These are phyloP conservation scores for Lichtheimia ramosa DNA, from an alignment of 371 early-diverging fungal genomes.

Conservation along the genomic window DNA sequence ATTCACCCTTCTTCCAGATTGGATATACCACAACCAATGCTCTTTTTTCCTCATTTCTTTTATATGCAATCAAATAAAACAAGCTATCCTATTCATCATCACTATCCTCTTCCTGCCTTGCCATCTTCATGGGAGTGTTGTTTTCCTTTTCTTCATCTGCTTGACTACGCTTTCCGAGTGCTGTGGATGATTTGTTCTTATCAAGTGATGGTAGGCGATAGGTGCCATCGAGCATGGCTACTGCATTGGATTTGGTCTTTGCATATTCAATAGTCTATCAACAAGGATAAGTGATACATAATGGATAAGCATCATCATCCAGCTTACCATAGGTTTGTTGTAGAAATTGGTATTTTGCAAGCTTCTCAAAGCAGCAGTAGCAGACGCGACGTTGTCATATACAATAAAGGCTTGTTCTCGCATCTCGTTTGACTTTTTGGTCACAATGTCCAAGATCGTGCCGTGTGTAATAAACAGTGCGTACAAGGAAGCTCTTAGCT, in stretches of 20 bases:
- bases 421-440: conserved; percentile 74
- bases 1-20: not conserved
- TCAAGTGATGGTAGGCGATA: conserved; percentile 35
- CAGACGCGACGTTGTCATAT: conserved; percentile 75
- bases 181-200: conserved; percentile 11
- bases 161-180: conserved; percentile 20
- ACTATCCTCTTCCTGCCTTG: conserved; percentile 19
- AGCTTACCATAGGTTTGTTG: conserved; percentile 71
- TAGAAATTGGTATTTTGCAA: conserved; percentile 79
- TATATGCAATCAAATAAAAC: not conserved
- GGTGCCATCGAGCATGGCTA: conserved; percentile 73
- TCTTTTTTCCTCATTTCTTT: not conserved
- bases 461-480: conserved; percentile 81
- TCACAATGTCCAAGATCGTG: conserved; percentile 85
- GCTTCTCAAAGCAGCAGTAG: conserved; percentile 73
- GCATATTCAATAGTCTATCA: conserved; percentile 75
- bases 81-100: conserved; percentile 31
- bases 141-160: conserved; percentile 18
- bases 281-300: not conserved
- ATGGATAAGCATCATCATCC: conserved; percentile 6
- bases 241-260: conserved; percentile 73
- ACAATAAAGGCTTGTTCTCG: conserved; percentile 97
- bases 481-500: conserved; percentile 71
- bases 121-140: conserved; percentile 21
- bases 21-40: no score